Percentiles rank a stretch among this genome's conserved stretches.
Conservation (phyloP, 257 asterid genomes). For the Solanum chiquidenum region DNA sequence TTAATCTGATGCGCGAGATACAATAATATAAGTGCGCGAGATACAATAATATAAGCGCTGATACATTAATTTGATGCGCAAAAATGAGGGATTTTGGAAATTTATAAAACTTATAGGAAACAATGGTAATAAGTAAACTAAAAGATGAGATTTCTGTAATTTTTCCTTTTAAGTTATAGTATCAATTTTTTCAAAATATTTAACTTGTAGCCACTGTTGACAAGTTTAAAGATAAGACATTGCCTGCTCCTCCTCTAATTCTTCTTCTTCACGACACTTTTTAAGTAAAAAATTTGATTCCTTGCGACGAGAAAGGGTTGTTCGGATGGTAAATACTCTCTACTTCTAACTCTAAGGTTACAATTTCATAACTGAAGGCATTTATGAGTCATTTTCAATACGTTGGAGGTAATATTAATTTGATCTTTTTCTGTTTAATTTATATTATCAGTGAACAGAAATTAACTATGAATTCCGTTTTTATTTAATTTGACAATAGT, state of each 20-base stretch:
- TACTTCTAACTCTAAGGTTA: not conserved
- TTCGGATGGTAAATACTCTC: not conserved
- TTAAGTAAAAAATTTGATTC: not conserved
- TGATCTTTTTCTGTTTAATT: too few relatives aligned
- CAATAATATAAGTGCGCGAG: too few relatives aligned
- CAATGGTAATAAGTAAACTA: too few relatives aligned
- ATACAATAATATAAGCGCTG: too few relatives aligned
- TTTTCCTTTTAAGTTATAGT: not conserved
- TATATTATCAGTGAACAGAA: fast-evolving
- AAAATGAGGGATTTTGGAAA: too few relatives aligned
- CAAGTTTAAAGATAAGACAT: not conserved
- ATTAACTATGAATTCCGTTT: not conserved
- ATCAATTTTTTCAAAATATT: not conserved
- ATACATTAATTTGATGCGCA: too few relatives aligned
- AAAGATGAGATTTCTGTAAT: too few relatives aligned
- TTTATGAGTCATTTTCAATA: not conserved
- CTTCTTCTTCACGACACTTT: not conserved
- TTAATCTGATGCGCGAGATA: too few relatives aligned
- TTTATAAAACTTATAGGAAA: too few relatives aligned
- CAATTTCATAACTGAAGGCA: not conserved
- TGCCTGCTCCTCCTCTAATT: not conserved
- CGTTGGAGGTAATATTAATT: not conserved
- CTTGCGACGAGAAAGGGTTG: not conserved
- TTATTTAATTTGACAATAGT: not conserved
- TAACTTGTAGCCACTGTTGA: not conserved